These are phyloP conservation scores for Halophytophthora polymorphica DNA, from an alignment of 352 stramenopile species.

Conservation along the genomic window DNA sequence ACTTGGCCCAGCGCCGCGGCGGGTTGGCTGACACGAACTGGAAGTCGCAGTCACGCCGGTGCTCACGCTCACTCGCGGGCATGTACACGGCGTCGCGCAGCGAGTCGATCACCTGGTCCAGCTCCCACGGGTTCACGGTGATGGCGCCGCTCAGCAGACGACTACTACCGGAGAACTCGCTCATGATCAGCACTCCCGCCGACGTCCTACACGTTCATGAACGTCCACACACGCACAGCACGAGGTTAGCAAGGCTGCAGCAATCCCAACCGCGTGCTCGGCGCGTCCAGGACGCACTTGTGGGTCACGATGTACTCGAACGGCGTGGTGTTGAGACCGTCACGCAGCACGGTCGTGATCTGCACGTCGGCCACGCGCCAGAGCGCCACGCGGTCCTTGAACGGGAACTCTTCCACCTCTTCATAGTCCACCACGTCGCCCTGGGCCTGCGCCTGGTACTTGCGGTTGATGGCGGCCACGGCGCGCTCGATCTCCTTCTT, in stretches of 20 bases:
- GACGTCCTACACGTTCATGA: conserved; percentile 32
- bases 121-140: conserved; percentile 97
- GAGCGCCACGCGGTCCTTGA: conserved; percentile 63
- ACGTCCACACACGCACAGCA: conserved; percentile 1
- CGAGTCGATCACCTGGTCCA: conserved; percentile 73
- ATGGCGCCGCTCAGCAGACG: conserved; percentile 94
- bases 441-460: conserved; percentile 57
- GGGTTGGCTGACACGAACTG: conserved; percentile 72
- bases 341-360: conserved; percentile 69
- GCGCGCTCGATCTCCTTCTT: conserved; percentile 92
- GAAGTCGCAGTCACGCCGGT: conserved; percentile 73
- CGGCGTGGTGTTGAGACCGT: conserved; percentile 77
- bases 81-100: conserved; percentile 76
- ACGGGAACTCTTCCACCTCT: conserved; percentile 68
- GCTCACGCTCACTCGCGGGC: conserved; percentile 61
- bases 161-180: conserved; percentile 96
- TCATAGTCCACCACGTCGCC: conserved; percentile 73
- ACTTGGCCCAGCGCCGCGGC: conserved; percentile 67
- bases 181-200: conserved; percentile 92
- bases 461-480: conserved; percentile 90
- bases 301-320: conserved; percentile 84
- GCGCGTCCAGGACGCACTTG: conserved; percentile 33
- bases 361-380: conserved; percentile 77
- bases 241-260: neutral
- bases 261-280: neutral